Percentiles rank a stretch among this genome's conserved stretches.
Conservation (phyloP, 1,139 yeast genomes). For the Chernovozyma aurita region DNA sequence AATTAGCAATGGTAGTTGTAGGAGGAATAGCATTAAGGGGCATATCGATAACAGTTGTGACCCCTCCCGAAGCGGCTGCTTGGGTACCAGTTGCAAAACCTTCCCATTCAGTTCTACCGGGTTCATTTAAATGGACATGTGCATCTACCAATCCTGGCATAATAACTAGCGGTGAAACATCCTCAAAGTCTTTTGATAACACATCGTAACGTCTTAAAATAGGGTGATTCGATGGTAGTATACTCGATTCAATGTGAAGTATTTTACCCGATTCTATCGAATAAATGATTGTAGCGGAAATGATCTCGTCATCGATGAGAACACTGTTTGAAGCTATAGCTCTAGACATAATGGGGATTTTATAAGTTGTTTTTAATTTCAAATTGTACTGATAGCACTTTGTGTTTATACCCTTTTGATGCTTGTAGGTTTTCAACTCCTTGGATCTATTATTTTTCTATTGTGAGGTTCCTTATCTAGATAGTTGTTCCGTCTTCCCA, state of each 20-base stretch:
- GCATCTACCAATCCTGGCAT: slow-evolving; percentile 92
- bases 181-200: slow-evolving; percentile 34
- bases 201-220: slow-evolving; percentile 40
- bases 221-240: slow-evolving; percentile 35
- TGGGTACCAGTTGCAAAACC: slow-evolving; percentile 91
- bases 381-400: too few species aligned
- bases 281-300: slow-evolving; percentile 66
- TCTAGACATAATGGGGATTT: slow-evolving; percentile 58
- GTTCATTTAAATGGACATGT: slow-evolving; percentile 91
- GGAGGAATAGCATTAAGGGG: slow-evolving; percentile 95
- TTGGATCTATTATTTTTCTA: too few species aligned
- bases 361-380: too few species aligned
- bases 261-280: slow-evolving; percentile 64
- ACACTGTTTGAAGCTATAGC: slow-evolving; percentile 69
- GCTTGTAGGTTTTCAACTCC: too few species aligned
- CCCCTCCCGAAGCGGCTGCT: slow-evolving; percentile 94
- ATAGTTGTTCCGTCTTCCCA: too few species aligned
- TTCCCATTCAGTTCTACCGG: slow-evolving; percentile 95
- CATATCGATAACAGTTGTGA: slow-evolving; percentile 93
- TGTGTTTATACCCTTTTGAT: too few species aligned
- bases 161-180: slow-evolving; percentile 61
- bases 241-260: slow-evolving; percentile 37
- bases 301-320: slow-evolving; percentile 45
- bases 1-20: slow-evolving; percentile 77
- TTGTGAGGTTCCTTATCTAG: too few species aligned